Evolutionary conservation across 495 filamentous ascomycete species (phyloP).

Genomic region (Penicillium taxi): DNA sequence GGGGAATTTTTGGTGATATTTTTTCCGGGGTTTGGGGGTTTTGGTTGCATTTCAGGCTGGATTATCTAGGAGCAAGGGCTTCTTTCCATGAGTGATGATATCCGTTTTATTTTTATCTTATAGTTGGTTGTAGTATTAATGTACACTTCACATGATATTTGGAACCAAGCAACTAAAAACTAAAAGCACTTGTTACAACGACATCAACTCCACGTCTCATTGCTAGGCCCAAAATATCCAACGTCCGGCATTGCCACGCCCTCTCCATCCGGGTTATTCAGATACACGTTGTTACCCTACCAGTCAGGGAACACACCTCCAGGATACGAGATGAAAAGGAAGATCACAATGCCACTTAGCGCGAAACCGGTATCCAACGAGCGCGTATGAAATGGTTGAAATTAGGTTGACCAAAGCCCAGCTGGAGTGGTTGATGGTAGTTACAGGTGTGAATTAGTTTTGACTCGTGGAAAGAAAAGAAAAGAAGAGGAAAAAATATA

Average conservation of each 20-base stretch:
- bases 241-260: constrained; percentile 35
- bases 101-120: constrained; percentile 17
- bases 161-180: not conserved
- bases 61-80: constrained; percentile 20
- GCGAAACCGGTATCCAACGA: constrained; percentile 22
- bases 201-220: constrained; percentile 35
- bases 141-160: constrained; percentile 7
- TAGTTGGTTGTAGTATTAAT: constrained; percentile 12
- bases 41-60: constrained; percentile 22
- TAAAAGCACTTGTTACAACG: not conserved
- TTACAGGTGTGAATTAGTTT: too few relatives aligned
- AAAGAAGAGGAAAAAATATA: constrained; percentile 1
- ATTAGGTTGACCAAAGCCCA: constrained; percentile 41
- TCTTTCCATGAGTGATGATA: constrained; percentile 32
- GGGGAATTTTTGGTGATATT: constrained; percentile 1
- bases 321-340: constrained; percentile 31
- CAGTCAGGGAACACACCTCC: constrained; percentile 30
- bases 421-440: constrained; percentile 44
- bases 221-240: constrained; percentile 39
- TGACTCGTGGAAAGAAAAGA: too few relatives aligned
- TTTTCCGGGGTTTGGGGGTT: constrained; percentile 10
- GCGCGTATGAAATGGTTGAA: constrained; percentile 15
- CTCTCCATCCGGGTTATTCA: constrained; percentile 38
- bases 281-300: constrained; percentile 38
- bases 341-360: constrained; percentile 29